A percentile compares a stretch with the other conserved stretches of the same genome.
Conservation (phyloP, 116 monocot genomes). For the Phalaenopsis hybrid region DNA sequence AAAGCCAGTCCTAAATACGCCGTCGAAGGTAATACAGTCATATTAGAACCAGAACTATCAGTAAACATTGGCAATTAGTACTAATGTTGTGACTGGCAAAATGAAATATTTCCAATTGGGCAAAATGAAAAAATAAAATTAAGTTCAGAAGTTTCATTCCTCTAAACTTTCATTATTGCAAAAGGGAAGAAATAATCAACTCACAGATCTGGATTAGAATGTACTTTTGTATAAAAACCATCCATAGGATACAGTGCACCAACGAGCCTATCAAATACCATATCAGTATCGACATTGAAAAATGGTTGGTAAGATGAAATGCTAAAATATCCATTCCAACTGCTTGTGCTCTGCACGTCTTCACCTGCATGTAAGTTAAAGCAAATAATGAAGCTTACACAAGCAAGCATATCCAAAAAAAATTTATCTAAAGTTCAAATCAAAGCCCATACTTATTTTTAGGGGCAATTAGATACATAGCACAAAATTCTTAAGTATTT, state of each 20-base stretch:
- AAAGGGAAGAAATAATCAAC: constrained; percentile 17
- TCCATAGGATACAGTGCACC: constrained; percentile 63
- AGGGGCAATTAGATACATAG: not conserved
- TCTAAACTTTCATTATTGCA: not conserved
- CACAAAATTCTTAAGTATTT: too few species aligned
- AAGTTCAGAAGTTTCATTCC: not conserved
- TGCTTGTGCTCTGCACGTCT: constrained; percentile 38
- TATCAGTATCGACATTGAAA: constrained; percentile 91
- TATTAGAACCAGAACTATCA: not conserved
- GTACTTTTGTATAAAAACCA: constrained; percentile 77
- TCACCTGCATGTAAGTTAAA: constrained; percentile 35
- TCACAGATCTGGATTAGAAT: constrained; percentile 91
- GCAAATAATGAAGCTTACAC: not conserved
- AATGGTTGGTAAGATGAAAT: constrained; percentile 84
- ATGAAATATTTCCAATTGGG: not conserved
- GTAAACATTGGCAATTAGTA: not conserved
- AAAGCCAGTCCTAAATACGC: not conserved
- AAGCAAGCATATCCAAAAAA: not conserved
- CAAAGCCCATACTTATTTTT: not conserved
- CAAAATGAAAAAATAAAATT: not conserved
- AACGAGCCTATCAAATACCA: constrained; percentile 74
- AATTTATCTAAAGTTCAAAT: not conserved
- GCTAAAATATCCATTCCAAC: constrained; percentile 72
- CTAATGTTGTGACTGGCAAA: not conserved
- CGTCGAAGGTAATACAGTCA: not conserved